Evolutionary conservation across 2,329 filamentous ascomycete genomes (phyloP).

Genomic region (Mariannaea elegans): DNA sequence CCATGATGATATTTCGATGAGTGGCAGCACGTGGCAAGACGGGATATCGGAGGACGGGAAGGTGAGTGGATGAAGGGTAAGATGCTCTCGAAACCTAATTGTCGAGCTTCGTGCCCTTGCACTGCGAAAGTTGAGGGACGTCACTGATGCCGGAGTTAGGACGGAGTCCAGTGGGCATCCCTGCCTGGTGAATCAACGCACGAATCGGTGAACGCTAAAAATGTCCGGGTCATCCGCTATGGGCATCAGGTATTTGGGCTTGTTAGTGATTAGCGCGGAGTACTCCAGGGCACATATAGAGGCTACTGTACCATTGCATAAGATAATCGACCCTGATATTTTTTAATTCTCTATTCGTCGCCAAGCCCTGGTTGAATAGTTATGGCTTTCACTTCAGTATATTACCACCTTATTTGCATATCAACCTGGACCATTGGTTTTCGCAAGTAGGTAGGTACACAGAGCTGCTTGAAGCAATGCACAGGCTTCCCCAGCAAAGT

Average conservation of each 20-base stretch:
- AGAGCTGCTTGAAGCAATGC: too few species aligned
- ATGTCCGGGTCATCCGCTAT: constrained; percentile 14
- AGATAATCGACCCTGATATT: too few species aligned
- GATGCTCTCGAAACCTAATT: constrained; percentile 39
- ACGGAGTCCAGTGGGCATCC: constrained; percentile 26
- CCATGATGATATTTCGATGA: constrained; percentile 65
- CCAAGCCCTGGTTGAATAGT: too few species aligned
- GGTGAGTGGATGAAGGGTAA: neutral
- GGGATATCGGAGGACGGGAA: neutral
- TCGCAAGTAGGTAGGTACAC: too few species aligned
- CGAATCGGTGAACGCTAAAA: constrained; percentile 6
- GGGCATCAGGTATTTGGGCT: constrained; percentile 9
- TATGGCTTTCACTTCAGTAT: too few species aligned
- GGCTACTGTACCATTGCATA: too few species aligned
- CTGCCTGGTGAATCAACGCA: constrained; percentile 29
- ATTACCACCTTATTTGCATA: too few species aligned
- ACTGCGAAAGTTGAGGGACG: constrained; percentile 27
- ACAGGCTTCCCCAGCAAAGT: too few species aligned
- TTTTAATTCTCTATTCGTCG: too few species aligned
- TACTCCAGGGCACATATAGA: too few species aligned
- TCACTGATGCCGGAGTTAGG: constrained; percentile 42
- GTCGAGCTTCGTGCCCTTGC: constrained; percentile 37
- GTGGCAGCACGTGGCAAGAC: neutral
- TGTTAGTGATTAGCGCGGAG: constrained; percentile 11
- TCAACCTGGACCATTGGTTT: too few species aligned